phyloP scores from a whole-genome alignment of 2,329 filamentous ascomycete species.

The Botryotinia globosa region DNA sequence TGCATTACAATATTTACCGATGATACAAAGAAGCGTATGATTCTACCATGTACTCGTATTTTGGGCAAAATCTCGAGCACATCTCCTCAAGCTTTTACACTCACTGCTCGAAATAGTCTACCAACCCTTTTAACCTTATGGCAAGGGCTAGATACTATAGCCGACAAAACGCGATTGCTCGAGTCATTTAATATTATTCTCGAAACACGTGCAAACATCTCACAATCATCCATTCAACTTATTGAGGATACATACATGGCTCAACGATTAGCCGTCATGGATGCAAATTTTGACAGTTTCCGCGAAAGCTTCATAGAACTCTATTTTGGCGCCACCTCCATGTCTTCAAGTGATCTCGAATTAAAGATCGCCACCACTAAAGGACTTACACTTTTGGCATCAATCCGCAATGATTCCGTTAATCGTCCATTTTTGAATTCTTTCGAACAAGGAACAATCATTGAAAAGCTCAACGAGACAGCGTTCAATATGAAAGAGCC shows the following conservation, averaged over 20 bases:
- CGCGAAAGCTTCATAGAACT: slow-evolving; percentile 18
- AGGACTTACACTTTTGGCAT: slow-evolving; percentile 31
- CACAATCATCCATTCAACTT: not conserved
- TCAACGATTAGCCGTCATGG: not conserved
- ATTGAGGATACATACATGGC: not conserved
- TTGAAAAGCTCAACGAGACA: slow-evolving; percentile 32
- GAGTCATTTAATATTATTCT: slow-evolving; percentile 35
- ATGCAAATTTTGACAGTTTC: slow-evolving; percentile 19
- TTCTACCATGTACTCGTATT: slow-evolving; percentile 19
- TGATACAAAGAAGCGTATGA: slow-evolving; percentile 19
- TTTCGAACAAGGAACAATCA: slow-evolving; percentile 29
- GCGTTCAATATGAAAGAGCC: slow-evolving; percentile 22
- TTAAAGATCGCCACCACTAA: slow-evolving; percentile 30
- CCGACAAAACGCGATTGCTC: slow-evolving; percentile 27
- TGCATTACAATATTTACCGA: slow-evolving; percentile 15
- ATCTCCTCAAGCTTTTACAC: slow-evolving; percentile 12
- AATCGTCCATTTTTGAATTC: slow-evolving; percentile 25
- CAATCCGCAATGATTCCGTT: slow-evolving; percentile 27
- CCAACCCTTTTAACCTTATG: slow-evolving; percentile 14
- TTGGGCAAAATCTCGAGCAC: slow-evolving; percentile 18
- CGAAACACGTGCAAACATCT: slow-evolving; percentile 27
- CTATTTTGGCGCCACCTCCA: slow-evolving; percentile 30
- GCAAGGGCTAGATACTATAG: slow-evolving; percentile 3
- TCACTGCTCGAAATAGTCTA: not conserved
- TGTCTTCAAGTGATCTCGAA: slow-evolving; percentile 23